Evolutionary conservation across 768 basidiomycete genomes (phyloP).

Genomic region (Tylopilus balloui): DNA sequence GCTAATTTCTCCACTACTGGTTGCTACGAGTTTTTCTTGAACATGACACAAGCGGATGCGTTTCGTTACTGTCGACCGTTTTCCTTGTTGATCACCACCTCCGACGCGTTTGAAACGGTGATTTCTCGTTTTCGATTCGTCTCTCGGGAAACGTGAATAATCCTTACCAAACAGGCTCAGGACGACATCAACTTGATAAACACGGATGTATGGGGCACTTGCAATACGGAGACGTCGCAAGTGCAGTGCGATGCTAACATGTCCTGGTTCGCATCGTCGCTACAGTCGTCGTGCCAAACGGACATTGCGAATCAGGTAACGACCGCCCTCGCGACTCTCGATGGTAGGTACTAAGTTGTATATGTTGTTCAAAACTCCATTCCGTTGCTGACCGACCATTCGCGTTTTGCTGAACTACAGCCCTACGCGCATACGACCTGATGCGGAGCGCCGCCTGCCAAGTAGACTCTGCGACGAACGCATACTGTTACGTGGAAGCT

Average conservation of each 20-base stretch:
- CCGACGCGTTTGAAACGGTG: slow-evolving; percentile 54
- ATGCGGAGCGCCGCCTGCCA: slow-evolving; percentile 63
- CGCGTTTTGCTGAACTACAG: slow-evolving; percentile 30
- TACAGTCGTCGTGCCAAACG: slow-evolving; percentile 47
- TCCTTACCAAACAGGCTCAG: slow-evolving; percentile 50
- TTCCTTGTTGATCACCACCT: slow-evolving; percentile 57
- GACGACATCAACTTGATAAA: slow-evolving; percentile 59
- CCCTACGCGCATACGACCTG: slow-evolving; percentile 56
- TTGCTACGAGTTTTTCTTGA: slow-evolving; percentile 69
- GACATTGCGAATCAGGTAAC: slow-evolving; percentile 54
- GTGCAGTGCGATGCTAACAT: slow-evolving; percentile 64
- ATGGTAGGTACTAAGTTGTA: slow-evolving; percentile 38
- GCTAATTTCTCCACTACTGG: slow-evolving; percentile 60
- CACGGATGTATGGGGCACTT: slow-evolving; percentile 71
- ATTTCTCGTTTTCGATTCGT: slow-evolving; percentile 10
- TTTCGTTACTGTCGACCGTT: slow-evolving; percentile 79
- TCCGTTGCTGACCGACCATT: not conserved
- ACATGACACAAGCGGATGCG: slow-evolving; percentile 58
- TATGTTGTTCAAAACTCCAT: not conserved
- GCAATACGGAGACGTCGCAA: slow-evolving; percentile 51
- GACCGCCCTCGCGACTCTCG: slow-evolving; percentile 51
- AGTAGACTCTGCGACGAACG: slow-evolving; percentile 48
- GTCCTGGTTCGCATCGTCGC: slow-evolving; percentile 50
- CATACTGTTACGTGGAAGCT: slow-evolving; percentile 75
- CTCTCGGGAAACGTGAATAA: slow-evolving; percentile 1